Evolutionary conservation across 2,329 filamentous ascomycete species (phyloP).

Genomic region (Diaporthe longicolla): DNA sequence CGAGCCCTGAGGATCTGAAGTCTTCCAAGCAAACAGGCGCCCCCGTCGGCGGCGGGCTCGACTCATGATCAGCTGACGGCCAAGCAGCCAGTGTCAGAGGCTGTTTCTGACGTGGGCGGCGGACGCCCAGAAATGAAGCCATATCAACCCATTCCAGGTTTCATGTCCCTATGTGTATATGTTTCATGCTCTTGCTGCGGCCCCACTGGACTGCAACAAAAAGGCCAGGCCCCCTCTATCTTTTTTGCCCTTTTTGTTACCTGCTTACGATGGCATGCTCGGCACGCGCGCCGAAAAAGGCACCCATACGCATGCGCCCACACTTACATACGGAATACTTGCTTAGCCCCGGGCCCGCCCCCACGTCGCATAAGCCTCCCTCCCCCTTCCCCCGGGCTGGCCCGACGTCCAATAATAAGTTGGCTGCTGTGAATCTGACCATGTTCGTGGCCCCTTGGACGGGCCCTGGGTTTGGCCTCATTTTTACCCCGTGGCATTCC

Average conservation of each 20-base stretch:
- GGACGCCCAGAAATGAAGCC: constrained; percentile 28
- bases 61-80: constrained; percentile 35
- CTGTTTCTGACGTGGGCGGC: constrained; percentile 31
- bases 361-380: constrained; percentile 7
- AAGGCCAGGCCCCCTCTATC: not conserved
- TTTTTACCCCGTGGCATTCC: constrained; percentile 4
- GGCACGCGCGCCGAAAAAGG: not conserved
- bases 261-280: not conserved
- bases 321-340: not conserved
- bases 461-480: not conserved
- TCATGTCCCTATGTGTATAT: constrained; percentile 23
- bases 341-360: not conserved
- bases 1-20: no score
- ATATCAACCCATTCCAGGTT: constrained; percentile 36
- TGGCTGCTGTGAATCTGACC: not conserved
- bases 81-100: constrained; percentile 34
- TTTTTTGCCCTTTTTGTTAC: not conserved
- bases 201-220: constrained; percentile 7
- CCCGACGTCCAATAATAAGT: constrained; percentile 20
- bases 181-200: constrained; percentile 33
- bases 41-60: constrained; percentile 30
- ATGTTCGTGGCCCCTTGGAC: not conserved
- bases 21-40: not conserved
- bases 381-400: not conserved
- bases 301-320: no score